These are phyloP conservation scores for Diplodia seriata DNA, from an alignment of 2,329 filamentous ascomycete genomes.

Conservation along the genomic window DNA sequence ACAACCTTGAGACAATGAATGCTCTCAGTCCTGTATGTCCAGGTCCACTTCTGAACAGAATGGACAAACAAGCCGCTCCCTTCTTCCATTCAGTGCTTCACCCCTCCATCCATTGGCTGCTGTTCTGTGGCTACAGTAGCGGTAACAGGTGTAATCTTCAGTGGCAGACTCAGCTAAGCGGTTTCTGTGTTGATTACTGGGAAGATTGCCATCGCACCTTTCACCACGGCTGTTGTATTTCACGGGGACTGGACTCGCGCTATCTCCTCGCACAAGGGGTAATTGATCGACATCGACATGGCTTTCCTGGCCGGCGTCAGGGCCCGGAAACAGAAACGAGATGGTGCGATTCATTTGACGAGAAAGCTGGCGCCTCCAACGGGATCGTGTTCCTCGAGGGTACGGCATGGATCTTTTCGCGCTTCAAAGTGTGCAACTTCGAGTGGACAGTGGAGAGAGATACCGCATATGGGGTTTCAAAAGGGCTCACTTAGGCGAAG, in stretches of 20 bases:
- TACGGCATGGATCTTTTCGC: background rate
- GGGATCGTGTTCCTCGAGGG: background rate
- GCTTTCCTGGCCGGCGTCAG: background rate
- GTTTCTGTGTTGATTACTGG: background rate
- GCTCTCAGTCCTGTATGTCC: background rate
- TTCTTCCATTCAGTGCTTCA: background rate
- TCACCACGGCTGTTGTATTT: background rate
- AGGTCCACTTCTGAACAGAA: background rate
- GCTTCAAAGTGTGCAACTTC: background rate
- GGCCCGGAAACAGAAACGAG: background rate
- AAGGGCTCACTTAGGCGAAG: background rate
- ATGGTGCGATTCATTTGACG: background rate
- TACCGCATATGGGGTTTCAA: background rate
- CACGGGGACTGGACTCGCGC: background rate
- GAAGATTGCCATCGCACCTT: background rate
- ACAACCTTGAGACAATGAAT: background rate
- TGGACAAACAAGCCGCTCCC: background rate
- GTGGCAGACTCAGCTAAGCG: background rate
- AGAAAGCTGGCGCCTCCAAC: constrained; percentile 8
- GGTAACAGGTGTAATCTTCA: background rate
- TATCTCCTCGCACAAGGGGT: background rate
- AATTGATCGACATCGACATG: background rate
- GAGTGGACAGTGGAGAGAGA: background rate
- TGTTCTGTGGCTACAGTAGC: background rate
- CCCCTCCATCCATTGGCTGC: background rate